Evolutionary conservation across 1,139 yeast species (phyloP), one percentile per base, ranked within the genome.

Genomic region (Lodderomyces elongisporus): DNA sequence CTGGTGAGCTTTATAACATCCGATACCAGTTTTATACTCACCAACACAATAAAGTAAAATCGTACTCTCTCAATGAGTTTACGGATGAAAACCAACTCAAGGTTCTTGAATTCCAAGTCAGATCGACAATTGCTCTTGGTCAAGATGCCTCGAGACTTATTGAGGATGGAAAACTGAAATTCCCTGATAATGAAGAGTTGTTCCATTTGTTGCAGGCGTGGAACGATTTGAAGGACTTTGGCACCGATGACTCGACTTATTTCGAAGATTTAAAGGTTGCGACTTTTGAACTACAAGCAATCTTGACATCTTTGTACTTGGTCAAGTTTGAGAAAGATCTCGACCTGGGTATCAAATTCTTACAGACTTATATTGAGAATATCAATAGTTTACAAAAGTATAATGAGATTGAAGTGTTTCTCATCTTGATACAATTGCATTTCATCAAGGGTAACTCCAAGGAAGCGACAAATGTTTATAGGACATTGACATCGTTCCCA

Each of bases 1-100:
- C 68, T 2, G 66, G 66, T 16, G 74, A 68, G 47, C 51, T 68
- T 24, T 68, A 60, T 50, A 62, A 62, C 31, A 56, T 70, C 27
- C 56, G 69, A 39, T 67, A 63, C 50, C 73, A 70, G 44, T 70
- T 70, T 50, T 69, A 58, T 48, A 66, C 75, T 25, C 60, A 64
- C 40, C 77, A 70, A 45, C 65, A 65, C 48, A 51, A 52, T 28
- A 58, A 60, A 42, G 74, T 70, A 4, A 47, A 47, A 30, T 48
- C 52, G 4, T 57, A 65, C 39, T 37, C 54, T 5, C 44, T 60
- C 29, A 62, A 56, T 17, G 62, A 52, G 40, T 68, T 66, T 44
- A 56, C 68, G 3, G 46, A 42, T 2, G 69, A 63, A 32, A 52
- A 52, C 35, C 69, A 62, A 41, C 44, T 63, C 32, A 63, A 62